Evolutionary conservation across 768 basidiomycete species (phyloP), one percentile per base, ranked within the genome.

Genomic region (Exsudoporus frostii): DNA sequence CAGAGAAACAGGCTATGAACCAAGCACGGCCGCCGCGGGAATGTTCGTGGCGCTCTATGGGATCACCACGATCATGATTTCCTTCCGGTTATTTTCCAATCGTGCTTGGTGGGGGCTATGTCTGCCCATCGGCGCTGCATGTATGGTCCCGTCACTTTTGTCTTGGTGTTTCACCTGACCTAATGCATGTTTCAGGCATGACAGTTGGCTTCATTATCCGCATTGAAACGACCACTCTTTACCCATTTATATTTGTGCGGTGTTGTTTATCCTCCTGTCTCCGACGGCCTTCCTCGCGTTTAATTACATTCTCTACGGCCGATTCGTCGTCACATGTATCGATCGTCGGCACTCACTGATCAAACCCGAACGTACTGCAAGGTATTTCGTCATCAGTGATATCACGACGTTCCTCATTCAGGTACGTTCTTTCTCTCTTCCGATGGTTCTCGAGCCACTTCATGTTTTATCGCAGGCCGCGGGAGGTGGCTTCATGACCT

Each of bases 281-380:
- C 72, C 70, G 1, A 58, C 66, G 4, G 49, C 60, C 2, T 71
- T 65, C 40, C 55, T 73, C 19, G 70, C 72, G 17, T 73, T 68
- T 37, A 63, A 71, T 48, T 71, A 70, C 42, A 67, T 73, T 22
- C 47, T 70, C 9, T 71, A 68, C 22, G 69, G 72, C 4, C 57
- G 58, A 20, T 60, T 73, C 15, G 38, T 67, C 0, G 38, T 57
- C 42, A 43, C 39, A 15, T 67, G 59, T 8, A 51, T 61, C 15
- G 51, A 59, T 0, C 58, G 51, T 40, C 53, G 42, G 9, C 55
- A 69, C 38, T 64, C 64, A 8, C 30, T 57, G 22, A 61, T 71
- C 44, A 52, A 47, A 27, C 71, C 69, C 13, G 60, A 65, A 37
- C 59, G 52, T 30, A 60, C 65, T 0, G 62, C 61, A 2, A 40